Base-by-base conservation (phyloP, 257 asterid species). In the Solanum paucissectum region DNA sequence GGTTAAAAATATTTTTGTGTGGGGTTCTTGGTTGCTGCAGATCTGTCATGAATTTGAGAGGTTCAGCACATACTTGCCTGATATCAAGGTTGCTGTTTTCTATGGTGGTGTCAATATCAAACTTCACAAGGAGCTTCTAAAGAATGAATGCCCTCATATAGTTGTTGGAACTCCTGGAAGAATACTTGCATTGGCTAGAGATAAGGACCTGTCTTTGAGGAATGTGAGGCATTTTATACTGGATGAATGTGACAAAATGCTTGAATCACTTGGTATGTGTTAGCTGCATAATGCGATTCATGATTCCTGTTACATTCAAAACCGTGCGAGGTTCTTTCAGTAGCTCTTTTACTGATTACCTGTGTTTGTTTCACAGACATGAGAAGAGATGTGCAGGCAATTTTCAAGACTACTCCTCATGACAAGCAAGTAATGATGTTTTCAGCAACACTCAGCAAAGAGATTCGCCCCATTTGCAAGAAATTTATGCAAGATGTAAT, bases 381-480 rank as follows among this genome's bases (percentile, higher is more conserved):
- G 98, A 89, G 98, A 92, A 94, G 94, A 92, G 98, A 95, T 89
- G 98, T 95, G 46, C 98, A 95, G 91, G 98, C 93, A 91, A 95
- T 95, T 88, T 95, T 95, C 94, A 95, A 94, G 92, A 92, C 93
- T 98, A 95, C 98, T 42, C 98, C 98, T 72, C 98, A 95, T 79
- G 98, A 95, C 88, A 95, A 95, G 92, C 98, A 95, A 93, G 98
- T 95, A 40, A 95, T 94, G 98, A 95, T 95, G 98, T 95, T 95
- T 88, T 94, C 98, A n/a, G 98, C 98, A 44, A 96, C 98, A 6
- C 96, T 95, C 86, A 94, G 98, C 94, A 95, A 95, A 93, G 98
- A 96, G 90, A 95, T 95, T 55, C 98, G 98, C 74, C 98, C 98
- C 2, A 94, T 95, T 85, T 95, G 98, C 98, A 95, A 94, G 94